Percentiles rank a stretch among this genome's conserved stretches.
Conservation (phyloP, 2,329 filamentous ascomycete species). For the Aspergillus thermomutatus region DNA sequence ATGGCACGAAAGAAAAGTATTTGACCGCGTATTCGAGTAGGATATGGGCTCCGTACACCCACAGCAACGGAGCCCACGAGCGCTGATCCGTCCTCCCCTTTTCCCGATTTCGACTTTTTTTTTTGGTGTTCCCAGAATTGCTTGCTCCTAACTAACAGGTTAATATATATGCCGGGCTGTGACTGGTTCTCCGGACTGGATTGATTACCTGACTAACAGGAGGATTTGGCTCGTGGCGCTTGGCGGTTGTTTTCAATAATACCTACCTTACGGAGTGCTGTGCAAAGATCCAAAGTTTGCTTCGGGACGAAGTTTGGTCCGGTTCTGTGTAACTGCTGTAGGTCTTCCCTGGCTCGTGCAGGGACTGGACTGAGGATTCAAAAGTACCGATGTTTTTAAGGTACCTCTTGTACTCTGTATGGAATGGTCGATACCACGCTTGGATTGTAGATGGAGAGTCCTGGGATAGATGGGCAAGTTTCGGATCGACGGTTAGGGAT, state of each 20-base stretch:
- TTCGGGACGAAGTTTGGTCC: too few relatives aligned
- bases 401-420: too few relatives aligned
- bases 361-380: too few relatives aligned
- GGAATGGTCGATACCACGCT: too few relatives aligned
- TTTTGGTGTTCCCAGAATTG: not conserved
- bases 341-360: not conserved
- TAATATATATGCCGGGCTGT: not conserved
- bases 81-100: not conserved
- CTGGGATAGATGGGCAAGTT: too few relatives aligned
- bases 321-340: not conserved
- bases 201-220: not conserved
- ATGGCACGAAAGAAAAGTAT: not conserved
- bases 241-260: not conserved
- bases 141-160: not conserved
- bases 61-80: not conserved
- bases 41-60: not conserved
- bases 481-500: not conserved
- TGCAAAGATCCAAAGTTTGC: not conserved
- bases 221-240: not conserved
- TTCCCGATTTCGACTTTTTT: not conserved
- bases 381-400: too few relatives aligned
- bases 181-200: not conserved
- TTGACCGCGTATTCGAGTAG: not conserved
- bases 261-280: too few relatives aligned
- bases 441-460: too few relatives aligned